phyloP scores from a whole-genome alignment of 257 asterid species.

The Solanum piurae region DNA sequence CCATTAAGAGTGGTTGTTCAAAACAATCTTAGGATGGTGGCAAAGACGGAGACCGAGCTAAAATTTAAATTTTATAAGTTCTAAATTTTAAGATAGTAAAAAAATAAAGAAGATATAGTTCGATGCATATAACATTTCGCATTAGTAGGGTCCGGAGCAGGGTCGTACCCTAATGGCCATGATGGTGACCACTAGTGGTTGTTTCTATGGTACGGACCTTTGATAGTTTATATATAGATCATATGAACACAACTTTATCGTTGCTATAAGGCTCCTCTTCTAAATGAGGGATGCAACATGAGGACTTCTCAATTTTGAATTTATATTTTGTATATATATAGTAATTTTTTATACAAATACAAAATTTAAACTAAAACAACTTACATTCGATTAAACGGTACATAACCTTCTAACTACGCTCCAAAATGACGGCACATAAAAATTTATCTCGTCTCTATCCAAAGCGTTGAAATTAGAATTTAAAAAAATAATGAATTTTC shows the following conservation, averaged over 20 bases:
- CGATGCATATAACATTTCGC: background rate
- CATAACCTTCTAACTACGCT: background rate
- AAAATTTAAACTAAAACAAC: background rate
- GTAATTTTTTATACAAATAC: background rate
- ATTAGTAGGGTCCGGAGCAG: background rate
- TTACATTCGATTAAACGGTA: background rate
- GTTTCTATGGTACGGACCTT: too few species aligned
- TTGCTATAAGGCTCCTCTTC: too few species aligned
- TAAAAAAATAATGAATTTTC: background rate
- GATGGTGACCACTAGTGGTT: too few species aligned
- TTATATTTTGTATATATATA: background rate
- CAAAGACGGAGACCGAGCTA: too few species aligned
- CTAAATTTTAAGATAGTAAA: too few species aligned
- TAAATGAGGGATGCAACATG: background rate
- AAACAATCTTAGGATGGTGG: background rate
- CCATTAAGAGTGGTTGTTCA: slow-evolving; percentile 2
- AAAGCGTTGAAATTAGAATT: background rate
- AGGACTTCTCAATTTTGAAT: background rate
- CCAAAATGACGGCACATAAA: background rate
- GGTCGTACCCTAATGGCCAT: background rate
- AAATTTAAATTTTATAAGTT: background rate
- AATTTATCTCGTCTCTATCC: background rate
- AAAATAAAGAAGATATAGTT: too few species aligned
- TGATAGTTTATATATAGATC: too few species aligned
- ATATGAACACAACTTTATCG: accelerated